These are phyloP conservation scores for Harringtonia lauricola DNA, from an alignment of 2,329 filamentous ascomycete species.

Conservation along the genomic window DNA sequence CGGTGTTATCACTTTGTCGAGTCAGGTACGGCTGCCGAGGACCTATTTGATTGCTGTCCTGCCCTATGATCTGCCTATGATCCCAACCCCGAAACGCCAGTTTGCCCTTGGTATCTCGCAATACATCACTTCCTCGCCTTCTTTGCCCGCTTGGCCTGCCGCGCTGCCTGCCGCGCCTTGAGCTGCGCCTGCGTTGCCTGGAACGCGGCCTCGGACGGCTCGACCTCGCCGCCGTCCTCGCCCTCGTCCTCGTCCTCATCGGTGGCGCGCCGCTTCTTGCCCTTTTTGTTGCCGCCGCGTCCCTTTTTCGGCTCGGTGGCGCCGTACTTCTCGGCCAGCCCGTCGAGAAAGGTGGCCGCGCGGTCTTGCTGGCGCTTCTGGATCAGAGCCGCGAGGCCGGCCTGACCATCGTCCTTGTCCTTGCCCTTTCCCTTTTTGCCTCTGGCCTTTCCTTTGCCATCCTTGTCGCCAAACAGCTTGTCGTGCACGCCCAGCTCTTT, in stretches of 20 bases:
- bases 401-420: conserved; percentile 5
- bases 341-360: conserved; percentile 53
- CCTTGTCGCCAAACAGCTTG: conserved; percentile 45
- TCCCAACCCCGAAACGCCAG: too few relatives aligned
- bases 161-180: conserved; percentile 18
- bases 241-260: conserved; percentile 46
- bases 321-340: conserved; percentile 67
- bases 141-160: conserved; percentile 6
- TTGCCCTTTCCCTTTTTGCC: conserved; percentile 9
- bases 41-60: too few relatives aligned
- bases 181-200: conserved; percentile 43
- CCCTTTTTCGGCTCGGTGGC: conserved; percentile 26
- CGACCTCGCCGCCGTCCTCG: conserved; percentile 42
- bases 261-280: conserved; percentile 22
- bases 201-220: conserved; percentile 51
- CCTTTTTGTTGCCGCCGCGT: conserved; percentile 39
- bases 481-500: conserved; percentile 66
- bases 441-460: conserved; percentile 33
- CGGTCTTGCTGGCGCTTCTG: conserved; percentile 57
- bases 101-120: too few relatives aligned
- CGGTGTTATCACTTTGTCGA: too few relatives aligned
- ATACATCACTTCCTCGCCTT: not conserved
- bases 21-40: too few relatives aligned
- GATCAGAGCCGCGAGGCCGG: conserved; percentile 47
- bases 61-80: too few relatives aligned